Conservation (phyloP, 2,329 filamentous ascomycete species). For the Aspergillus intermedius region DNA sequence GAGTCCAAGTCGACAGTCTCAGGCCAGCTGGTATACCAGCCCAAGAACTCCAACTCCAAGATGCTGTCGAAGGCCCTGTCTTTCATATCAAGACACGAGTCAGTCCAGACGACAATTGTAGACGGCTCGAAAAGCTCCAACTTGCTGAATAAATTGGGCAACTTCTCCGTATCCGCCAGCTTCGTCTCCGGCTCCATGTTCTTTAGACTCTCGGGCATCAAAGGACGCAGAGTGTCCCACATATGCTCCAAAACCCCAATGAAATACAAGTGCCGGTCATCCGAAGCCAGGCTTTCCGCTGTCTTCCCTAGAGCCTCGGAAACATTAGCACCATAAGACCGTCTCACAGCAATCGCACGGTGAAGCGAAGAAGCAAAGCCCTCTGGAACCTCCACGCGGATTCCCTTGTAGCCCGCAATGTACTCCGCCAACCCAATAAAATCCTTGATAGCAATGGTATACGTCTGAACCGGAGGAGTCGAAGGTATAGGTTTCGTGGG, state of each 20-base stretch:
- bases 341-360: conserved; percentile 7
- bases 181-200: background rate
- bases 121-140: background rate
- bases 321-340: background rate
- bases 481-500: background rate
- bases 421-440: conserved; percentile 7
- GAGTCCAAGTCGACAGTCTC: too few species aligned
- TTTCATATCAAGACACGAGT: too few species aligned
- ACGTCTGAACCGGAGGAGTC: background rate
- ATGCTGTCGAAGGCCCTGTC: too few species aligned
- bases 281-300: background rate
- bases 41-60: too few species aligned
- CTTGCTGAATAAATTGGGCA: background rate
- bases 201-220: background rate
- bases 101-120: too few species aligned
- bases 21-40: too few species aligned
- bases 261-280: conserved; percentile 6
- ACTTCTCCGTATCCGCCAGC: background rate
- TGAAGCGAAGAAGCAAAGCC: conserved; percentile 3
- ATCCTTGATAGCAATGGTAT: conserved; percentile 9
- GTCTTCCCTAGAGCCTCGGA: background rate
- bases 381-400: conserved; percentile 3
- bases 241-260: conserved; percentile 7
- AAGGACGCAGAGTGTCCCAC: conserved; percentile 2
- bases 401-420: conserved; percentile 3